Base-by-base conservation (phyloP, 805 yeast species). In the Nakazawaea molendinolei region DNA sequence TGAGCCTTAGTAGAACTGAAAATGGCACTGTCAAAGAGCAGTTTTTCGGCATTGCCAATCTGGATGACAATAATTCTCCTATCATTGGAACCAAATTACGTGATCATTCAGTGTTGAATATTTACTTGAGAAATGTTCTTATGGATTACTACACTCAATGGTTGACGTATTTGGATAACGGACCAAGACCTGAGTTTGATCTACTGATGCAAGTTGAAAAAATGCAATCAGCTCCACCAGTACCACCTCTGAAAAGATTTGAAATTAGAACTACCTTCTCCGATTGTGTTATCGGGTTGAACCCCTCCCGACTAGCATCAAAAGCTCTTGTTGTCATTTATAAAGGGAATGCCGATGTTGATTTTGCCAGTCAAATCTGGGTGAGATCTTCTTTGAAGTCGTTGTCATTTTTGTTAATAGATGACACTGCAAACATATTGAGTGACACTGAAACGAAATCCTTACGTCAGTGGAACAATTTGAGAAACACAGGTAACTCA, bases 91-190 rank as follows among this genome's bases (percentile, higher is more conserved):
- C 68, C 12, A 65, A 63, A 32, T 43, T 60, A 4, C 56, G 54
- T 19, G 47, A 56, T 8, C 58, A 57, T 5, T 57, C 60, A 8
- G 52, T 51, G 3, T 34, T 67, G 5, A 71, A 67, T 19, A 45
- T 76, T 2, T 60, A 64, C 29, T 42, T 80, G 16, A 60, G 71
- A 23, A 74, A 77, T 40, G 36, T 73, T 9, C 44, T 59, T 5
- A 6, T 80, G 2, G 74, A 77, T 27, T 83, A 82, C 45, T 70
- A 76, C 45, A 74, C 87, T 0, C 55, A 60, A 17, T 74, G 89
- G 82, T 39, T 82, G 13, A 42, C 59, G 5, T 39, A 70, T 15
- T 58, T 78, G 31, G 73, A 63, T 9, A 30, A 44, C 5, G 38
- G 18, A 26, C 31, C 6, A 30, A 4, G 13, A 7, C 16, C n/a